Evolutionary conservation across 345 rosid species (phyloP).

Genomic region (Hibiscus mutabilis): DNA sequence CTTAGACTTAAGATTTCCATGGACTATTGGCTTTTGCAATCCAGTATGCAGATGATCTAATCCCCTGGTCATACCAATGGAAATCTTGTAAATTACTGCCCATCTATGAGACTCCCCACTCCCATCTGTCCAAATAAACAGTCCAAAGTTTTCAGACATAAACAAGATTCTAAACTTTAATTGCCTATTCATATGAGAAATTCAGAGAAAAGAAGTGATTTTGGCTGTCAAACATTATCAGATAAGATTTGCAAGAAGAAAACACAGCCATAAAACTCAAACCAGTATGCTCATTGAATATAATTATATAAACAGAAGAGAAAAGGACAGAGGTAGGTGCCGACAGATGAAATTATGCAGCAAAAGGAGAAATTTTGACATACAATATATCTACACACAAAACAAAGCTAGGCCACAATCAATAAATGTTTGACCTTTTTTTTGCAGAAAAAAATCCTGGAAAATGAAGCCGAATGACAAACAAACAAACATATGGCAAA

Average conservation of each 20-base stretch:
- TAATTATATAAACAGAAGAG: neutral
- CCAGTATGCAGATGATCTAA: conserved; percentile 73
- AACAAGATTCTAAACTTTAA: neutral
- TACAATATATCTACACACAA: neutral
- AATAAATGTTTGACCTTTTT: neutral
- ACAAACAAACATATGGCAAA: neutral
- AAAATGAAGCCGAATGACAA: conserved; percentile 2
- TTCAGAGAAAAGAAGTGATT: neutral
- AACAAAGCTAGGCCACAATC: neutral
- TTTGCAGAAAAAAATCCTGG: neutral
- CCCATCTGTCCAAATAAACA: conserved; percentile 40
- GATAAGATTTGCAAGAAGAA: neutral
- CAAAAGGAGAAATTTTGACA: neutral
- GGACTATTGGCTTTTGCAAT: conserved; percentile 48
- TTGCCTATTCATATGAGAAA: neutral
- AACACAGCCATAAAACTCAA: neutral
- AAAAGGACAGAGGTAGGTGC: conserved; percentile 6
- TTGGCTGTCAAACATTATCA: neutral
- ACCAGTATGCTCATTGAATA: neutral
- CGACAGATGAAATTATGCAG: conserved; percentile 2
- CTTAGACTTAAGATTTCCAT: conserved; percentile 82
- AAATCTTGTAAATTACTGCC: conserved; percentile 46
- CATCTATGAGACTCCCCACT: conserved; percentile 48
- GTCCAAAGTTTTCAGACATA: neutral
- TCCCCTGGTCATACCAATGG: conserved; percentile 59